Percentiles rank a stretch among this genome's conserved stretches.
Conservation (phyloP, 257 asterid species). For the Solanum chilense region DNA sequence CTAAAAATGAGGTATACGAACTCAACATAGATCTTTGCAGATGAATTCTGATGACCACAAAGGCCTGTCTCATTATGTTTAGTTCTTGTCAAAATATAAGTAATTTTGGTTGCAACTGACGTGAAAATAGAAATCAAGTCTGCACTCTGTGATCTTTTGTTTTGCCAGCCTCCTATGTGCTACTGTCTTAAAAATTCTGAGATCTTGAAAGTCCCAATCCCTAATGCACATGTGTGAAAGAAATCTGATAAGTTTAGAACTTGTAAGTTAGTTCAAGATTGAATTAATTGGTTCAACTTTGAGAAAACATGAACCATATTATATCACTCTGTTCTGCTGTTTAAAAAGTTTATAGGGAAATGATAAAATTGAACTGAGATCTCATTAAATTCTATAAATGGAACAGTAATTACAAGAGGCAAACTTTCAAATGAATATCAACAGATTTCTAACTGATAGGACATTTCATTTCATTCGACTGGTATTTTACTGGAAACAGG, state of each 20-base stretch:
- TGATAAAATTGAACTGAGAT: neutral
- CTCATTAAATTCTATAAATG: neutral
- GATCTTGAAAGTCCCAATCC: neutral
- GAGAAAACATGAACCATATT: neutral
- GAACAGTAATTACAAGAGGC: neutral
- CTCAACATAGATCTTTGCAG: neutral
- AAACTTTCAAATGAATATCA: neutral
- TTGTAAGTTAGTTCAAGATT: neutral
- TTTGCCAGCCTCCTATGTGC: neutral
- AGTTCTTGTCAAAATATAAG: neutral
- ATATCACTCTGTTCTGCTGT: neutral
- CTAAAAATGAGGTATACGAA: neutral
- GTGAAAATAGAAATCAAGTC: neutral
- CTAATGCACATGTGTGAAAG: neutral
- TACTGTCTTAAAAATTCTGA: neutral
- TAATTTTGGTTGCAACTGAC: neutral
- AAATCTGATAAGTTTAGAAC: neutral
- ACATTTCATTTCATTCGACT: neutral
- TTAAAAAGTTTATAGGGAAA: neutral
- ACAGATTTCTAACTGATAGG: neutral
- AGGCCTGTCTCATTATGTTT: neutral
- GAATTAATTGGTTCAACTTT: neutral
- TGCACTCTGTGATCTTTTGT: neutral
- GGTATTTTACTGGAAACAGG: neutral
- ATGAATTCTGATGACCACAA: neutral